Base-by-base conservation (phyloP, 108 stramenopile genomes). In the Fragilariopsis cylindrus region DNA sequence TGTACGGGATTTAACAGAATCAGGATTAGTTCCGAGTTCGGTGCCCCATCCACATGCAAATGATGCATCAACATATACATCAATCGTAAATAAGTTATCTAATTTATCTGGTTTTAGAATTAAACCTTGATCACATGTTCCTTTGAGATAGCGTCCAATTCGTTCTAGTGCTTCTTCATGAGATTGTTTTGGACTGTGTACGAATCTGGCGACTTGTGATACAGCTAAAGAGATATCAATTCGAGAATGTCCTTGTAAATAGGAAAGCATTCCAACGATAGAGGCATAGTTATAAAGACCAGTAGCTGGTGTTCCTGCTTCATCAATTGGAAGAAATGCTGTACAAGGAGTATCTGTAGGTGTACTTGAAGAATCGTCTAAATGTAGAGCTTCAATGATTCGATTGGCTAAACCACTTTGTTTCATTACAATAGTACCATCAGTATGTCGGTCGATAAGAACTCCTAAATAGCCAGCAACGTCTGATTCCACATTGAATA, bases 141-240 rank as follows among this genome's bases (percentile, higher is more conserved):
- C 78, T 19, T 55, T 49, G 1, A 89, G 67, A 62, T 87, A 87
- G 13, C 81, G 21, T 15, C 79, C 86, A 62, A 87, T 75, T 21
- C 77, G 49, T 18, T 58, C 63, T 6, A 87, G 43, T 0, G 84
- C 84, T 57, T 76, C 45, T 21, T 78, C 82, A 54, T 90, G 88
- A 1, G 13, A 15, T 21, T 53, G 40, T 60, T 71, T 81, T 48
- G 88, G 82, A 62, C 65, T 15, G 56, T 62, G 40, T 0, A 57
- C 60, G 60, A 85, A 90, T 55, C 82, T 63, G 0, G 86, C 86
- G n/a, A 73, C 74, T 62, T 84, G 81, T 30, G 83, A 73, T 1
- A 65, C 50, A 0, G 68, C 71, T 30, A 84, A 75, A 1, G 77
- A 46, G 21, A 21, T 21, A 21, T 21, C 21, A 44, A 84, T 79